Conservation (phyloP, 495 filamentous ascomycete genomes). For the Aspergillus panamensis region DNA sequence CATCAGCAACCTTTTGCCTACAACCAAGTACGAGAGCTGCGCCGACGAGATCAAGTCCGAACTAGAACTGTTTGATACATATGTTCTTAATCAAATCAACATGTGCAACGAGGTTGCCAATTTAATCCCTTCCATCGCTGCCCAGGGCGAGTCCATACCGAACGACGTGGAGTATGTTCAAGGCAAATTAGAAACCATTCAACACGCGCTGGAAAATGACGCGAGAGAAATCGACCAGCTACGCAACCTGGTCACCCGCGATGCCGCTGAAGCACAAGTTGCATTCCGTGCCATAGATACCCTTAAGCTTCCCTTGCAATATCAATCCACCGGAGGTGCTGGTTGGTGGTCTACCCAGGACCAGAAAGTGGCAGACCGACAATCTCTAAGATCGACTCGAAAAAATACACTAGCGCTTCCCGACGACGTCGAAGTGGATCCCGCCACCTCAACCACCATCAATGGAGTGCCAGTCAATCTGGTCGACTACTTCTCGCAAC, state of each 20-base stretch:
- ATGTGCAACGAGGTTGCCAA: conserved; percentile 44
- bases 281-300: conserved; percentile 74
- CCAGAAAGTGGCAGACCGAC: conserved; percentile 40
- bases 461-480: conserved; percentile 53
- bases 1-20: conserved; percentile 69
- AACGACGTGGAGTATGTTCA: conserved; percentile 72
- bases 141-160: conserved; percentile 61
- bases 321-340: conserved; percentile 49
- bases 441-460: conserved; percentile 34
- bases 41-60: conserved; percentile 74
- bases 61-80: conserved; percentile 69
- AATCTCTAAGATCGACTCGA: conserved; percentile 39
- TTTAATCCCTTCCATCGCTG: conserved; percentile 56
- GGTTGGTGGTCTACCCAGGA: conserved; percentile 48
- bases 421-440: conserved; percentile 60
- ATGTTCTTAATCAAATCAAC: conserved; percentile 68
- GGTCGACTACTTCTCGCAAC: conserved; percentile 71
- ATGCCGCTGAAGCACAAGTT: conserved; percentile 68
- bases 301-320: conserved; percentile 69
- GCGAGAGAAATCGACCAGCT: conserved; percentile 65
- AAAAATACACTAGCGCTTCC: conserved; percentile 47
- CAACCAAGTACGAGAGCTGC: conserved; percentile 87
- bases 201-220: conserved; percentile 68
- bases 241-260: conserved; percentile 58
- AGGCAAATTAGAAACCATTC: conserved; percentile 68